Base-by-base conservation (phyloP, 129 eudicot genomes). In the Apium graveolens region DNA sequence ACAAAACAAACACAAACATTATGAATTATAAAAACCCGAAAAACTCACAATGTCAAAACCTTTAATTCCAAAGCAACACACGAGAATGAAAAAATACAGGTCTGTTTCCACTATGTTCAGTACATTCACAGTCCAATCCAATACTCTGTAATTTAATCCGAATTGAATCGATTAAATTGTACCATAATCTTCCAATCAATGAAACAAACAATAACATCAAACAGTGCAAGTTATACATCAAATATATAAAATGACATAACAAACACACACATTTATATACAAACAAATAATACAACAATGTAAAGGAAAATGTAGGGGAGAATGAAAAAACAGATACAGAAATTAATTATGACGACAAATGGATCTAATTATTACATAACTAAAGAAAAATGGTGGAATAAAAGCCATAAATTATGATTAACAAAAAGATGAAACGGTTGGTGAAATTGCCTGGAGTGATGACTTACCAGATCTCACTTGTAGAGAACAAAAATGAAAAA, bases 1-100 rank as follows among this genome's bases (percentile, higher is more conserved):
- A 34, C 68, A 31, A 55, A 29, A 29, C 73, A 43, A 62, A 43
- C 41, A 72, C 49, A 41, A 5, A 43, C 32, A 21, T 43, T 24
- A 63, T 32, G 29, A 68, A 60, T 29, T 29, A 11, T 6, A 4
- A 39, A 51, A 34, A 34, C 65, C 44, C 51, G 73, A 55, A 43
- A 24, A 13, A 75, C 85, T 82, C 81, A 82, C 85, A 57, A 29
- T 60, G 49, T 65, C 11, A 83, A 86, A 70, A 82, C 70, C 32
- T 83, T 84, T 76, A 79, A 81, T 79, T 55, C 37, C 78, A 41
- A 65, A 84, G 82, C 86, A 84, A 78, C 82, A 48, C 87, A 81
- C 76, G 78, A 81, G 81, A 79, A 49, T 29, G 46, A 6, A 37
- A 55, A 26, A 38, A 57, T 9, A 14, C 43, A 68, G 34, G 73